phyloP scores from a whole-genome alignment of 768 basidiomycete species.

The Xerocomellus amylosporus region DNA sequence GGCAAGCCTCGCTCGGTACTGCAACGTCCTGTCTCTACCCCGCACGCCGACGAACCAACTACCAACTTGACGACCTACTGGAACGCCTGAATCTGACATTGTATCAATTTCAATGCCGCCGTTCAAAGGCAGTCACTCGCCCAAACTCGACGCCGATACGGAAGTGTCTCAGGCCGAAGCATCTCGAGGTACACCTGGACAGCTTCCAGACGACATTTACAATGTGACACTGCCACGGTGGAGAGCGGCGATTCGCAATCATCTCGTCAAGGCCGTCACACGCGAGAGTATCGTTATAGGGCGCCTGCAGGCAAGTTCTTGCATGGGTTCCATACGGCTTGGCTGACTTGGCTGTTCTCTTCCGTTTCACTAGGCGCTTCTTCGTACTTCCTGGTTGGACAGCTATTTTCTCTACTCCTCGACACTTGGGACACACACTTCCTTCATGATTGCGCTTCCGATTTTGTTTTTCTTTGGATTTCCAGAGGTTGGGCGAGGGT shows the following conservation, averaged over 20 bases:
- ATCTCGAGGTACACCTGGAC: slow-evolving; percentile 10
- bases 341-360: slow-evolving; percentile 9
- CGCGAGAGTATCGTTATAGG: slow-evolving; percentile 62
- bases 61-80: neutral
- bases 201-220: slow-evolving; percentile 52
- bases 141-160: neutral
- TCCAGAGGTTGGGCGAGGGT: slow-evolving; percentile 70
- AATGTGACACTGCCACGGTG: slow-evolving; percentile 60
- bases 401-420: slow-evolving; percentile 83
- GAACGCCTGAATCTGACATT: neutral
- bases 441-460: slow-evolving; percentile 90
- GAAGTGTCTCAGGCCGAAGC: neutral
- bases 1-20: neutral
- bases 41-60: neutral
- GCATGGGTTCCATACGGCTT: neutral
- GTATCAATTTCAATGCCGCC: neutral
- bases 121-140: neutral
- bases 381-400: slow-evolving; percentile 69
- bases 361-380: slow-evolving; percentile 36
- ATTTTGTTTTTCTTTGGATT: slow-evolving; percentile 88
- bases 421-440: slow-evolving; percentile 80
- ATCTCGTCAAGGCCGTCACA: slow-evolving; percentile 50
- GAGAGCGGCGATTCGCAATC: slow-evolving; percentile 58
- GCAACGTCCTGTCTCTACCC: neutral
- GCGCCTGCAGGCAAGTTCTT: slow-evolving; percentile 58